These are phyloP conservation scores for Aspergillus sp. DNA, from an alignment of 2,329 filamentous ascomycete species.

Conservation along the genomic window DNA sequence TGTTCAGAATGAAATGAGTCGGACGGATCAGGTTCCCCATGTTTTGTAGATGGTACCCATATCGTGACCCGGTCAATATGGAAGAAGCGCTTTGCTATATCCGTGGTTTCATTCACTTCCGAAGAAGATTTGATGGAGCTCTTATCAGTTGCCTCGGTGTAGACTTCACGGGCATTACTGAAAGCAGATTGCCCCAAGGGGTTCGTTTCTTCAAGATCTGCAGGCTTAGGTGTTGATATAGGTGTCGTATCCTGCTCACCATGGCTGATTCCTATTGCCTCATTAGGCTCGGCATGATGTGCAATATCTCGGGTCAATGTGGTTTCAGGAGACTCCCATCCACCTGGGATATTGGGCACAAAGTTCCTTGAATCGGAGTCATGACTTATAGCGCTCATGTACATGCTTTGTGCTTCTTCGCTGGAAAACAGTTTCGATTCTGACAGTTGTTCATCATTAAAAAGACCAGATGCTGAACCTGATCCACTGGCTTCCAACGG, in stretches of 20 bases:
- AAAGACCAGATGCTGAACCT: conserved; percentile 22
- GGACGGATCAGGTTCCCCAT: conserved; percentile 12
- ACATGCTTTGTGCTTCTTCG: conserved; percentile 53
- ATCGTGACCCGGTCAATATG: conserved; percentile 35
- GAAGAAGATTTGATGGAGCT: conserved; percentile 18
- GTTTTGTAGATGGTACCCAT: conserved; percentile 35
- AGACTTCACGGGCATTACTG: conserved; percentile 9
- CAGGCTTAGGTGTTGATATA: conserved; percentile 32
- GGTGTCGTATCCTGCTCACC: conserved; percentile 17
- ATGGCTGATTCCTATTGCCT: neutral
- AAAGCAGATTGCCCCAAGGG: conserved; percentile 12
- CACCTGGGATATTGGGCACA: conserved; percentile 42
- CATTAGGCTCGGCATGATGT: neutral
- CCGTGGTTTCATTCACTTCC: conserved; percentile 22
- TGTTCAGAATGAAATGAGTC: conserved; percentile 12
- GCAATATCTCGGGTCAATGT: conserved; percentile 9
- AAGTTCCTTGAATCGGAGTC: conserved; percentile 30
- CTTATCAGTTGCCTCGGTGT: conserved; percentile 15
- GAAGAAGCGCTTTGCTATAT: conserved; percentile 37
- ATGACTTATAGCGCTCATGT: conserved; percentile 58
- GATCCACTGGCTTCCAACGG: conserved; percentile 26
- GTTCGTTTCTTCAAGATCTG: conserved; percentile 18
- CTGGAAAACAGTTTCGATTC: conserved; percentile 50
- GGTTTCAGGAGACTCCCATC: conserved; percentile 38
- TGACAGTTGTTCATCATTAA: conserved; percentile 35